Base-by-base conservation (phyloP, 2,329 filamentous ascomycete species). In the Sporothrix protearum region DNA sequence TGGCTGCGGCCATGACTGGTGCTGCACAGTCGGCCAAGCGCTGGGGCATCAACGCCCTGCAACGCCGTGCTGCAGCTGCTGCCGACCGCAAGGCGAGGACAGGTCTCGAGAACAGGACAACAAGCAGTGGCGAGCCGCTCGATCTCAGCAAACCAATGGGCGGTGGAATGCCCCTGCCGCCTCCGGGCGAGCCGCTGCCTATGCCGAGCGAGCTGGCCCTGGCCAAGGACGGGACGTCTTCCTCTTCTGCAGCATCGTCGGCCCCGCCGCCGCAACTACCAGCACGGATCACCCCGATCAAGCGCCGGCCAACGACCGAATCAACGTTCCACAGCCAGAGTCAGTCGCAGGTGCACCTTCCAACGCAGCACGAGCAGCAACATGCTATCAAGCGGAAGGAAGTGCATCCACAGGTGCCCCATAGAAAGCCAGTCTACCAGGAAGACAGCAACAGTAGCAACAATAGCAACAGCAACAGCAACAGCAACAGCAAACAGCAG, bases 171-270 rank as follows among this genome's bases (percentile, higher is more conserved):
- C 93, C 93, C 0, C 83, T 97, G 22, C 93, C 93, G 63, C 93
- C 93, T 9, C 92, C 91, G 2, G 94, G 93, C 1, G 89, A 87
- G 59, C 93, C 94, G 3, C 84, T 97, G 1, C 93, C 94, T 1
- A 87, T 84, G 55, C 91, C 90, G n/a, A 68, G 33, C 14, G 73
- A 74, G 64, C 64, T 73, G 19, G 57, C 53, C 22, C 36, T 45
- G 16, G n/a, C 28, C 12, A 49, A 25, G n/a, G 14, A 49, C 7
- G 39, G 28, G 25, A n/a, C 51, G 19, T 30, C 64, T 6, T 57
- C 67, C 49, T 22, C 47, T 3, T 9, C 66, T 28, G 53, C 28
- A 7, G 3, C 16, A 12, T 49, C 25, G 9, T 33, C 22, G 14
- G 14, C 45, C 22, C 28, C 51, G 14, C 28, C 57, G 8, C 45